A percentile compares a stretch with the other conserved stretches of the same genome.
Evolutionary conservation across 1,284 basidiomycete genomes (phyloP).

Genomic region (Ustilago trichophora): DNA sequence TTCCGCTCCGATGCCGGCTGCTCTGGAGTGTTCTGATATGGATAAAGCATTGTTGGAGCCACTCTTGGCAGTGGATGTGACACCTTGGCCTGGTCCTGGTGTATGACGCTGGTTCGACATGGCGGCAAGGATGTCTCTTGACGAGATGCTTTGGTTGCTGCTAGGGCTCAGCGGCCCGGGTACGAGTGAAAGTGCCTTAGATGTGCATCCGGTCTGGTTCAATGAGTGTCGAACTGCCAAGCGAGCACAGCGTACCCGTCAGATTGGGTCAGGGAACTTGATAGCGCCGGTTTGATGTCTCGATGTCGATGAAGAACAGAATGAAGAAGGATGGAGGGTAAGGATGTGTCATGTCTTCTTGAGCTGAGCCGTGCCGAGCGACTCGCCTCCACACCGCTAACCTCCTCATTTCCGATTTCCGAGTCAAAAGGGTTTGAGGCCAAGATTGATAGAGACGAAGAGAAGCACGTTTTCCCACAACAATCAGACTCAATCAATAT

Average conservation of each 20-base stretch:
- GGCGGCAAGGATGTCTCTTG: not conserved
- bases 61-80: slow-evolving; percentile 33
- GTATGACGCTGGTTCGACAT: slow-evolving; percentile 27
- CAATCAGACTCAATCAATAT: no score
- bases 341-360: slow-evolving; percentile 5
- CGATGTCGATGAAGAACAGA: no score
- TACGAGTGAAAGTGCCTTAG: not conserved
- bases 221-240: no score
- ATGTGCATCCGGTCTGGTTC: slow-evolving; percentile 2
- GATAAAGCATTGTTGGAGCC: slow-evolving; percentile 20
- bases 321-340: no score
- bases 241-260: no score
- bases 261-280: no score
- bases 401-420: slow-evolving; percentile 15
- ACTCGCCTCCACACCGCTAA: slow-evolving; percentile 20
- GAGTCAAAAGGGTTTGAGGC: not conserved
- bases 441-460: slow-evolving; percentile 20
- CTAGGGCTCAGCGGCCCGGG: not conserved
- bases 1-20: slow-evolving; percentile 50
- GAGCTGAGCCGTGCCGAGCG: slow-evolving; percentile 12
- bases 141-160: not conserved
- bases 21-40: slow-evolving; percentile 35
- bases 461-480: no score
- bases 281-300: no score
- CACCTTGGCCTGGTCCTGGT: slow-evolving; percentile 33